These are phyloP conservation scores for Stephania japonica DNA, from an alignment of 164 flowering plant genomes.

Conservation along the genomic window DNA sequence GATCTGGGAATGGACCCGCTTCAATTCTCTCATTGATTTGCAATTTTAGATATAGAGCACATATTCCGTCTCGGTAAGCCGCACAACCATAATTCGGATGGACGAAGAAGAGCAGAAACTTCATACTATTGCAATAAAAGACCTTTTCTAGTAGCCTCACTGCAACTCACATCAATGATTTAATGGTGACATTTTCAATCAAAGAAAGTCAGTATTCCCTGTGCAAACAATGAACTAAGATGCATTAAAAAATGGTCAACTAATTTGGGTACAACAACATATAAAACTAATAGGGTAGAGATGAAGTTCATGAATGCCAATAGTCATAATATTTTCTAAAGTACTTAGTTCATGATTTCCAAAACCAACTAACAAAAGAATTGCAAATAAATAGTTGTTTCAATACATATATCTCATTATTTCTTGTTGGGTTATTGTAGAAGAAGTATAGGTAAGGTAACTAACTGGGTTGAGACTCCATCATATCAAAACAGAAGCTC, in stretches of 20 bases:
- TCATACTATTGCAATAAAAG: conserved; percentile 5
- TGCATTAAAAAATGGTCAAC: not conserved
- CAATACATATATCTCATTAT: no score
- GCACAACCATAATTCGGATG: conserved; percentile 7
- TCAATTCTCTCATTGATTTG: conserved; percentile 47
- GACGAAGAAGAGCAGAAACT: conserved; percentile 4
- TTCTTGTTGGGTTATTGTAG: no score
- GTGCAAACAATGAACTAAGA: not conserved
- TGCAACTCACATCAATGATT: not conserved
- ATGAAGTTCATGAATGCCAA: not conserved
- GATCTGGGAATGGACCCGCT: conserved; percentile 51
- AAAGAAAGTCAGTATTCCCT: not conserved
- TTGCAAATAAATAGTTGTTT: no score
- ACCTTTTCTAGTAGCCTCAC: not conserved
- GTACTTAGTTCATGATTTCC: no score
- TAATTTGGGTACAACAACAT: no score
- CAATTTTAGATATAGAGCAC: conserved; percentile 39
- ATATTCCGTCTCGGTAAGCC: conserved; percentile 33
- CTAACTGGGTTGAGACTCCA: no score
- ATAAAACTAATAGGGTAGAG: no score
- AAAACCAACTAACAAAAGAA: no score
- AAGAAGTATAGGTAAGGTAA: no score
- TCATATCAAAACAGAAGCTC: no score
- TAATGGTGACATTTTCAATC: no score
- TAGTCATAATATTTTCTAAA: no score